Evolutionary conservation across 306 rosid genomes (phyloP), one percentile per base, ranked within the genome.

Genomic region (Prunus fruticosa): DNA sequence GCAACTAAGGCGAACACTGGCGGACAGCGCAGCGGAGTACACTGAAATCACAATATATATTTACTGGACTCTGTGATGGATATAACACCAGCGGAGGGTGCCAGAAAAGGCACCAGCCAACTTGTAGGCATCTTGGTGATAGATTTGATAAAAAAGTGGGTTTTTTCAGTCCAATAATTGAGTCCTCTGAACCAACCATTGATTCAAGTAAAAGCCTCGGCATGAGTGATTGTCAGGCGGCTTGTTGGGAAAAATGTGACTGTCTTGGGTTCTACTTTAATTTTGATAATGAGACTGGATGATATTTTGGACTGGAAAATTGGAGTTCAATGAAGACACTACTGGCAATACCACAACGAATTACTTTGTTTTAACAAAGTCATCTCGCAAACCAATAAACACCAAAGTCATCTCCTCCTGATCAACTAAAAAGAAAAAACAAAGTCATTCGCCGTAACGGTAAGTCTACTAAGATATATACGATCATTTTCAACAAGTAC

Each of bases 161-260:
- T 3, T 3, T 0, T 3, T 30, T 30, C 32, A 3, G 4, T 30
- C 4, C 32, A 3, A 30, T 0, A 30, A 3, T 3, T 30, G 32
- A 30, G 32, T 30, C 32, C 30, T 28, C 32, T 28, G 32, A 28
- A 28, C 32, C 32, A 30, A 30, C 5, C 32, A 3, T 3, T 30
- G 30, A 30, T 30, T 5, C 50, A 0, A 11, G 52, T 70, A 2
- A 2, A 3, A 71, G 20, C 30, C 30, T 71, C 18, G 13, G 49
- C 13, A 52, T 6, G 3, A 19, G 64, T 53, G 75, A 71, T n/a
- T 71, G 75, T 19, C 11, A 11, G 27, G 15, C 5, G 52, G 7
- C 50, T 71, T 71, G 75, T 30, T 52, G 75, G 75, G 2, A 71
- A 22, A 6, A 52, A 6, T 71, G 75, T n/a, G 49, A 41, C 13